Base-by-base conservation (phyloP, 192 early-diverging fungal species). In the Podila verticillata region DNA sequence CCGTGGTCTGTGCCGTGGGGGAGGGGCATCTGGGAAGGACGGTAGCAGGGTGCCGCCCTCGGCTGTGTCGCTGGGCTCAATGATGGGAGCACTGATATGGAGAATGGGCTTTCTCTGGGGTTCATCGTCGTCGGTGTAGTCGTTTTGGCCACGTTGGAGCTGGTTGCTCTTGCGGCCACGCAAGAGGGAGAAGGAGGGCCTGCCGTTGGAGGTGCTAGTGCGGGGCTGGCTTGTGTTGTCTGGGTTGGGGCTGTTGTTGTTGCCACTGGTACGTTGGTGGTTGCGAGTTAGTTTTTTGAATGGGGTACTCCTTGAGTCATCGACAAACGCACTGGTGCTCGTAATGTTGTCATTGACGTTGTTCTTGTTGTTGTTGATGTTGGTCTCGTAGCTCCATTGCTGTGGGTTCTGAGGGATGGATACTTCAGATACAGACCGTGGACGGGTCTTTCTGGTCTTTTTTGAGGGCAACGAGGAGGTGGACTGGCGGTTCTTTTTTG, bases 401-500 rank as follows among this genome's bases (percentile, higher is more conserved):
- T 19, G 36, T 57, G 68, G 68, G 31, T 63, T 67, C 39, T 70
- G 74, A 10, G 69, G 36, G 5, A 48, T 49, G 22, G 61, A 54
- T 20, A 22, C 8, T 17, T 77, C 75, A 4, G 69, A 57, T 8
- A 15, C 9, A 15, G 39, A 20, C 10, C 32, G 36, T 7, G 48
- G 28, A 10, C 44, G 56, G 26, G 8, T 35, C 32, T 61, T 31
- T 15, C 63, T 75, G 1, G 48, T 15, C 12, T 64, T 64, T 59
- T 32, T 48, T 31, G 57, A 59, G n/a, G 58, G 28, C 24, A 24
- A 24, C 13, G 63, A 70, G 7, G 68, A 49, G n/a, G 58, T 49
- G 15, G 75, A 72, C 22, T 79, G 58, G 28, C 74, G 74, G 58
- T 67, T 72, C 62, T 78, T 78, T 36, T 79, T 79, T 63, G 65